phyloP scores from a whole-genome alignment of 2,329 filamentous ascomycete genomes.

The Beauveria australis region DNA sequence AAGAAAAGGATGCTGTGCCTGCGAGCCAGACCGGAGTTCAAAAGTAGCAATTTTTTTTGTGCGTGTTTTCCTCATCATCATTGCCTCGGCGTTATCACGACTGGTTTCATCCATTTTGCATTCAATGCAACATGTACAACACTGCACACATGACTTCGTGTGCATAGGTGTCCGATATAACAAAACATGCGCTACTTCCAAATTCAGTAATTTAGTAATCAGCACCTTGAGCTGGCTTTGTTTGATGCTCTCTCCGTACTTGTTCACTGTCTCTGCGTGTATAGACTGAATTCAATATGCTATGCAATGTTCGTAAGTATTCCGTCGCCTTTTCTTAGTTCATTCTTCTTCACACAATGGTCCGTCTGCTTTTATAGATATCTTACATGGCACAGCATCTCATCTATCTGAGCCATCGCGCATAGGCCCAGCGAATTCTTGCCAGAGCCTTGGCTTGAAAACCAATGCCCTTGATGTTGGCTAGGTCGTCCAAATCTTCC shows the following conservation, averaged over 20 bases:
- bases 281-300: neutral
- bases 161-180: too few species aligned
- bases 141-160: neutral
- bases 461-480: slow-evolving; percentile 72
- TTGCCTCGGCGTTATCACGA: slow-evolving; percentile 1
- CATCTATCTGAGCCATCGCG: slow-evolving; percentile 54
- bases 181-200: neutral
- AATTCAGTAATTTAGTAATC: too few species aligned
- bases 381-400: neutral
- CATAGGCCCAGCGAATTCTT: slow-evolving; percentile 85
- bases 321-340: neutral
- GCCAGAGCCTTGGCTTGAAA: slow-evolving; percentile 72
- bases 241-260: neutral
- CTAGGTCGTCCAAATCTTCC: slow-evolving; percentile 78
- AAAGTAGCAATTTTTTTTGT: slow-evolving; percentile 16
- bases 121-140: neutral
- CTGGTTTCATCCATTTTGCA: neutral
- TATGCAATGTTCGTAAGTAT: neutral
- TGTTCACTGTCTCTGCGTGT: neutral
- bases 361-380: neutral
- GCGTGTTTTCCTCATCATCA: neutral
- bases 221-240: too few species aligned
- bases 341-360: neutral
- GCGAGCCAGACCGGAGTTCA: slow-evolving; percentile 17
- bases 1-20: slow-evolving; percentile 23